Base-by-base conservation (phyloP, 2,329 filamentous ascomycete species). In the Botryotinia calthae region DNA sequence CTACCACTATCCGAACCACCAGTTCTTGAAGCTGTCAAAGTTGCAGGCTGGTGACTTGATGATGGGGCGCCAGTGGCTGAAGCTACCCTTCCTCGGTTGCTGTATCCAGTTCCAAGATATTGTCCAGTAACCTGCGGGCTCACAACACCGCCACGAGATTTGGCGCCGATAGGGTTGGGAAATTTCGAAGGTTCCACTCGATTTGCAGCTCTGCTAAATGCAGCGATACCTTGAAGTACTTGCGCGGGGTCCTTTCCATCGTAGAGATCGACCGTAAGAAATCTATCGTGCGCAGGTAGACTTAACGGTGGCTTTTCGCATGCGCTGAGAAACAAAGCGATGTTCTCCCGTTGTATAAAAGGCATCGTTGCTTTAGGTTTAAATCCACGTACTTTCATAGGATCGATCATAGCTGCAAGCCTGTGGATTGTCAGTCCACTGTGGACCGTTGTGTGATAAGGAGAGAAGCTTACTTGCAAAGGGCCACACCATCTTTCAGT, bases 281-380 rank as follows among this genome's bases (percentile, higher is more conserved):
- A 99, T 77, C 95, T 90, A 83, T 99, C 96, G 84, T 99, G 96
- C 63, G 95, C 91, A 73, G 93, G 94, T 74, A 99, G 89, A 82
- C 91, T 95, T 70, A 99, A 85, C 0, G 96, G 96, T 40, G 93
- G 89, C 68, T 88, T 85, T 82, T 97, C 93, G 85, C 95, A 97
- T 74, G 94, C 94, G 79, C 89, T 90, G 71, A 99, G 89, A 83
- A 98, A 99, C 81, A 97, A 93, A 7, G 95, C 97, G 80, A 99
- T 98, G 82, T 99, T 99, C 82, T 99, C 96, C 95, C 98, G 98
- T 83, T 99, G 96, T 58, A 98, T 95, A 81, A 99, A 99, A 0
- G 96, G 96, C 95, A 98, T 98, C 58, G 90, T 84, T 1, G 95
- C 97, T 80, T 91, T 79, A 14, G 76, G 87, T 84, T 98, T 98